Conservation (phyloP, 208 protist genomes). For the Acanthamoeba polyphaga region DNA sequence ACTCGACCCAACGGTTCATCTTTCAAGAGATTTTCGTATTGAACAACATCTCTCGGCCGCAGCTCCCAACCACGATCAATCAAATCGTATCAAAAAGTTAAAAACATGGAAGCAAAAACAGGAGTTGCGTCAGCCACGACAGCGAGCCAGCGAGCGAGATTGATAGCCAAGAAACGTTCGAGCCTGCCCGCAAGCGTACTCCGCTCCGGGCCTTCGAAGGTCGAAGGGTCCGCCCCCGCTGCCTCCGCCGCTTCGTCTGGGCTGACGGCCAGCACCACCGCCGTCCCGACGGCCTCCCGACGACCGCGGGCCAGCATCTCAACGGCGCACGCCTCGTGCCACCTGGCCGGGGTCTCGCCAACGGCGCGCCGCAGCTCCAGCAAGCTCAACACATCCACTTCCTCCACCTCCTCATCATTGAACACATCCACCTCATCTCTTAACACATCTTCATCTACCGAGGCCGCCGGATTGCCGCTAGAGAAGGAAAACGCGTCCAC, state of each 20-base stretch:
- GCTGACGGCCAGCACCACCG: neutral
- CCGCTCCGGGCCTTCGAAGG: neutral
- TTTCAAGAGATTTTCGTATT: no score
- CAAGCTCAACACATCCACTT: neutral
- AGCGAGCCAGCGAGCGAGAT: neutral
- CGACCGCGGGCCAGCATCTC: neutral
- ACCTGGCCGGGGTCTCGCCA: neutral
- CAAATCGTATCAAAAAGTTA: neutral
- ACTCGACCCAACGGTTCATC: no score
- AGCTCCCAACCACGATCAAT: no score
- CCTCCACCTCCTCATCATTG: neutral
- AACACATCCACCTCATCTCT: neutral
- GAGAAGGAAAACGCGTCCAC: neutral
- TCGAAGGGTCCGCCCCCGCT: no score
- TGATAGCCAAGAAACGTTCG: neutral
- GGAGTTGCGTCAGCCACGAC: neutral
- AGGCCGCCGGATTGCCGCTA: neutral
- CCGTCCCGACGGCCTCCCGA: neutral
- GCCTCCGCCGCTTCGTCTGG: neutral
- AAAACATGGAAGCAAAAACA: neutral
- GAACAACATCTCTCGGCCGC: no score
- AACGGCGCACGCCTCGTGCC: neutral
- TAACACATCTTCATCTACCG: no score
- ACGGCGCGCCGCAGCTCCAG: neutral
- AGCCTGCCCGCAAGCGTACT: neutral